Evolutionary conservation across 805 yeast species (phyloP), one percentile per base, ranked within the genome.

Genomic region (Schizosaccharomyces pombe): DNA sequence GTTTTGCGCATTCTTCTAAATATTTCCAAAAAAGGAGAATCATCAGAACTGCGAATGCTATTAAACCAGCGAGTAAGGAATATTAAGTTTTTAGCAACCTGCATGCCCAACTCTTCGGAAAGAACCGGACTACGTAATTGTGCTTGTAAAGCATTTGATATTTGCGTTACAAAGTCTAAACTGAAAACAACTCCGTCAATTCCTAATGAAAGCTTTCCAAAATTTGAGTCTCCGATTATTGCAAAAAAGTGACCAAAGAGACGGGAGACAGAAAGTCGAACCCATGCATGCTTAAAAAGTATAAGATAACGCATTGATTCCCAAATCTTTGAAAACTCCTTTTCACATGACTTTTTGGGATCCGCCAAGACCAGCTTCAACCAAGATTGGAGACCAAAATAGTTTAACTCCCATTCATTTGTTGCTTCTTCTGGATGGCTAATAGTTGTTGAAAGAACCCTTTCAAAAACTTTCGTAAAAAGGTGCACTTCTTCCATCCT

Each of bases 261-360:
- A 54, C 87, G 70, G 5, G 80, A 68, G 1, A 93, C 70, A 4
- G 74, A 67, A 56, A 82, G 70, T 60, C 96, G 76, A 5, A 87
- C 82, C 97, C 97, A 87, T 1, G 91, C 73, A 65, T 87, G 96
- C 1, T 96, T 96, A 63, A 76, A 87, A 54, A 87, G 68, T 55
- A 86, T 70, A 30, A 78, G 66, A 2, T 72, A 73, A 26, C 76
- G 69, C 2, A 82, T 65, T 16, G 66, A 63, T 2, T 64, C 59
- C 86, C 89, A 82, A 6, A 74, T 60, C 0, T 28, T 19, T 51
- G 66, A 70, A 60, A 68, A 71, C 2, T 59, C 61, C 1, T 53
- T 39, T 2, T 57, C 69, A 4, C 61, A 59, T 0, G 57, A 55
- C 40, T 69, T 70, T 22, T 5, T 29, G 8, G 49, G 5, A 43